phyloP scores from a whole-genome alignment of 2,329 filamentous ascomycete genomes.

The Neofusicoccum ribis region DNA sequence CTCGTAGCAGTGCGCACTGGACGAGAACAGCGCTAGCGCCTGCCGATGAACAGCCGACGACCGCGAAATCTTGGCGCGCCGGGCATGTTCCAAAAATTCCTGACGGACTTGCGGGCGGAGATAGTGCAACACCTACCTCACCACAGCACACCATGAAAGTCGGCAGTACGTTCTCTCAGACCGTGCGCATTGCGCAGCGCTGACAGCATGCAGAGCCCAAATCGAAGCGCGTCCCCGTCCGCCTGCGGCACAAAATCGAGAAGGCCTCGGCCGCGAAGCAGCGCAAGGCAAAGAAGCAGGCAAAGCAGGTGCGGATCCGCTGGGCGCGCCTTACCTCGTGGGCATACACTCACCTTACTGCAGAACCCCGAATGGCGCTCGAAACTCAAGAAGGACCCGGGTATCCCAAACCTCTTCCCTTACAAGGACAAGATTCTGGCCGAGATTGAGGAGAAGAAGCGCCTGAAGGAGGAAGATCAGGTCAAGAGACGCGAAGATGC shows the following conservation, averaged over 20 bases:
- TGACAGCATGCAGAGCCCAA: slow-evolving; percentile 69
- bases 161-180: slow-evolving; percentile 37
- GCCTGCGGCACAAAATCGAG: slow-evolving; percentile 92
- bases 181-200: background rate
- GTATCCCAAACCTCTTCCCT: slow-evolving; percentile 94
- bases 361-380: slow-evolving; percentile 94
- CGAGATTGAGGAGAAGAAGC: slow-evolving; percentile 87
- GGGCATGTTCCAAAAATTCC: slow-evolving; percentile 21
- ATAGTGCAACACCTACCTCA: slow-evolving; percentile 18
- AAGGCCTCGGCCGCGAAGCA: slow-evolving; percentile 90
- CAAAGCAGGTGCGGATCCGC: slow-evolving; percentile 69
- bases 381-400: slow-evolving; percentile 94
- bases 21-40: too few species aligned
- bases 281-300: slow-evolving; percentile 81
- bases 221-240: slow-evolving; percentile 88
- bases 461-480: slow-evolving; percentile 75
- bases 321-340: background rate
- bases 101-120: slow-evolving; percentile 6
- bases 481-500: slow-evolving; percentile 69
- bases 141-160: slow-evolving; percentile 39
- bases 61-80: slow-evolving; percentile 26
- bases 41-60: background rate
- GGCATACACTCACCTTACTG: slow-evolving; percentile 25
- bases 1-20: too few species aligned
- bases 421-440: slow-evolving; percentile 95